Conservation (phyloP, 306 rosid species). For the Sesbania bispinosa region DNA sequence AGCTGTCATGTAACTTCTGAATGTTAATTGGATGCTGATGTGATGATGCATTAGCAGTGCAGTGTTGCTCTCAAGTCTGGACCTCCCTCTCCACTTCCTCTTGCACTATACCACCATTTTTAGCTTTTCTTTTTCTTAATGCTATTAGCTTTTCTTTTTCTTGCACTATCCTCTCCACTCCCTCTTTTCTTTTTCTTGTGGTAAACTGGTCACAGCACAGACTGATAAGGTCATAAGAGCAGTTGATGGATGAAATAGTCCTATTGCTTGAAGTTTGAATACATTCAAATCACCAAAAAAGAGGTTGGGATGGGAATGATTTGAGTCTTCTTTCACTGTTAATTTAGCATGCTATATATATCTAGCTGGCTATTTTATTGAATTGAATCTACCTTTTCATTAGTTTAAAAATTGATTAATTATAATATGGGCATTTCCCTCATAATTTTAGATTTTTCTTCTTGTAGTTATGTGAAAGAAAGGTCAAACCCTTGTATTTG, state of each 20-base stretch:
- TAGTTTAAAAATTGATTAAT: neutral
- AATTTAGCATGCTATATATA: neutral
- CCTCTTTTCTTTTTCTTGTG: too few species aligned
- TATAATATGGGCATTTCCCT: neutral
- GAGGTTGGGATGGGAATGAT: neutral
- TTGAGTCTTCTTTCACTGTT: neutral
- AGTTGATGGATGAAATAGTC: neutral
- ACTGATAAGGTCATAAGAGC: neutral
- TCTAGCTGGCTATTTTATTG: neutral
- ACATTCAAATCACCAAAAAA: neutral
- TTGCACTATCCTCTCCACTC: too few species aligned
- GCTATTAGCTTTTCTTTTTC: neutral
- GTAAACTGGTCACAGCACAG: neutral
- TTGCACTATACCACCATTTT: neutral
- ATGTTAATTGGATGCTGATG: too few species aligned
- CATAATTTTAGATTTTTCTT: constrained; percentile 20
- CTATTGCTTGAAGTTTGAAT: neutral
- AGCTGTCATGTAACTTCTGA: too few species aligned
- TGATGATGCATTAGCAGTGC: too few species aligned
- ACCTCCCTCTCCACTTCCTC: neutral
- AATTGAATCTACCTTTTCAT: neutral
- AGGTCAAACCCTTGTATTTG: constrained; percentile 78
- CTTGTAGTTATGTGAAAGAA: constrained; percentile 68
- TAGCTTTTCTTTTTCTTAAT: neutral
- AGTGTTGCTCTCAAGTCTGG: neutral